Evolutionary conservation across 2,329 filamentous ascomycete species (phyloP).

Genomic region (Claviceps africana): DNA sequence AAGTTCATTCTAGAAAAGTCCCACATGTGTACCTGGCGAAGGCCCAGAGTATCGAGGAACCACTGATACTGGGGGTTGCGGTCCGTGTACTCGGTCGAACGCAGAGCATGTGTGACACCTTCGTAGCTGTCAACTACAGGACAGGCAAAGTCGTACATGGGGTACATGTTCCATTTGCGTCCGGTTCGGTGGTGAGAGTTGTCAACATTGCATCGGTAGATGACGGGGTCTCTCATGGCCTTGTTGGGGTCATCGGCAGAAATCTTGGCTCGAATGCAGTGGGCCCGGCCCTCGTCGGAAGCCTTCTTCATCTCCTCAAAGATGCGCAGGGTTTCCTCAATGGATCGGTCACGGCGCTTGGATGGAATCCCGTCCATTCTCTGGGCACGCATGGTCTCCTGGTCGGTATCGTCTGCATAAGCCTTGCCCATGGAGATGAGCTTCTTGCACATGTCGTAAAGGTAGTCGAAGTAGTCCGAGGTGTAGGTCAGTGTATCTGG

Average conservation of each 20-base stretch:
- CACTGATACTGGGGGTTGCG: constrained; percentile 78
- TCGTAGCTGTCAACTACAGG: constrained; percentile 69
- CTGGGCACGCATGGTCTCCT: constrained; percentile 76
- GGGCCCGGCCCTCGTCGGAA: constrained; percentile 60
- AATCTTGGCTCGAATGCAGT: constrained; percentile 93
- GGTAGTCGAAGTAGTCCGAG: constrained; percentile 86
- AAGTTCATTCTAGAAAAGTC: constrained; percentile 80
- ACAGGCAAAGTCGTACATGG: constrained; percentile 77
- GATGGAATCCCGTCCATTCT: constrained; percentile 74
- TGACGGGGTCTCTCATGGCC: constrained; percentile 89
- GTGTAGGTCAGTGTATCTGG: constrained; percentile 80
- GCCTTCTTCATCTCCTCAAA: constrained; percentile 92
- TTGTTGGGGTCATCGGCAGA: constrained; percentile 88
- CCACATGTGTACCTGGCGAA: constrained; percentile 71
- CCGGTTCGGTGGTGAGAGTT: constrained; percentile 64
- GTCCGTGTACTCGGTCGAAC: constrained; percentile 79
- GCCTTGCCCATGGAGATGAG: constrained; percentile 80
- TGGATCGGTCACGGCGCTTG: constrained; percentile 59
- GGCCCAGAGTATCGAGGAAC: constrained; percentile 61
- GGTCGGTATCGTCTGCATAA: constrained; percentile 88
- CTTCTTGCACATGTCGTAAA: constrained; percentile 72
- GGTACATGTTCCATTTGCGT: constrained; percentile 70
- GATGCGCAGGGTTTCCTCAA: constrained; percentile 73
- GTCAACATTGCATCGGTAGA: constrained; percentile 75
- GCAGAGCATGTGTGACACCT: constrained; percentile 69